Base-by-base conservation (phyloP, 305 asterid genomes). In the Ajuga reptans region DNA sequence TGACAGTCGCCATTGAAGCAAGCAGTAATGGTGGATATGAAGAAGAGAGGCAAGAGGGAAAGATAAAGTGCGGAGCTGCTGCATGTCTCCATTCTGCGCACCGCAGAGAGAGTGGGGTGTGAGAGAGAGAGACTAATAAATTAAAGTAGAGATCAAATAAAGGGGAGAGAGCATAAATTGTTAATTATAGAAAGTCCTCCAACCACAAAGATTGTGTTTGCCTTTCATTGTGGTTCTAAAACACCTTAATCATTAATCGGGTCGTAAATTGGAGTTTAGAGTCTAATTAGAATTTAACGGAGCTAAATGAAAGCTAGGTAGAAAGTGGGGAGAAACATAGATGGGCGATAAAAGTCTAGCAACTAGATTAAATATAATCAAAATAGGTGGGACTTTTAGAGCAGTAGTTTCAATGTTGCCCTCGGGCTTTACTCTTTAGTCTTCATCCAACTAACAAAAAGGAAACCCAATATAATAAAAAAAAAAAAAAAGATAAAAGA, bases 1-100 rank as follows among this genome's bases (percentile, higher is more conserved):
- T 92, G 97, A 71, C 84, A 88, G 59, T 74, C 75, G 79, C 85
- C 91, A 66, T 67, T 78, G 74, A 87, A 83, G 84, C 95, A 89
- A 71, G 91, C 89, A 56, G 79, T 16, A 61, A 77, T 18, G 71
- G 79, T 56, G 75, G 72, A 42, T 66, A 80, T 11, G 75, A 86
- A 71, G 79, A 81, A 56, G 36, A 79, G 69, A 69, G 78, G 53
- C 12, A 71, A 10, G 64, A 79, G 55, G 36, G 72, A 67, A 12
- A 66, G 50, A 61, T 17, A 43, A 5, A 59, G 47, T 59, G 31
- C 53, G 55, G 56, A 29, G 68, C 27, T 21, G 68, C 42, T 71
- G 84, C 83, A 64, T 72, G 75, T 49, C 64, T 59, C 78, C 88
- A 80, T 83, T 62, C 76, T 72, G 82, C 41, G 77, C 49, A 47